A percentile compares a stretch with the other conserved stretches of the same genome.
phyloP scores from a whole-genome alignment of 768 basidiomycete genomes.

The Phaeotremella skinneri region DNA sequence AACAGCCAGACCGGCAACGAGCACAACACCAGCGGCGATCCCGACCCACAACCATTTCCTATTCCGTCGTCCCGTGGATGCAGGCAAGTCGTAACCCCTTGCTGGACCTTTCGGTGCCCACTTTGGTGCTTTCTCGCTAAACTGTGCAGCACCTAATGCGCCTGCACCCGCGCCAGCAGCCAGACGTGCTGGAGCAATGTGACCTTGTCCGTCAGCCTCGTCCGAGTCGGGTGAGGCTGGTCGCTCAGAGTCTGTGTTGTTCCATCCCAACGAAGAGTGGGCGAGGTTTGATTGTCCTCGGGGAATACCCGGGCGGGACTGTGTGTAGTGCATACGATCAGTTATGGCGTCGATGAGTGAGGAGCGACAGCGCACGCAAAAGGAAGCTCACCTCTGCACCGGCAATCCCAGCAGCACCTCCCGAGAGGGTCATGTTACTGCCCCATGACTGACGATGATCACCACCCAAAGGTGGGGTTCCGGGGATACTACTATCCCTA shows the following conservation, averaged over 20 bases:
- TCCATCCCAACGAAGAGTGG: conserved; percentile 28
- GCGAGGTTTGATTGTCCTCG: conserved; percentile 28
- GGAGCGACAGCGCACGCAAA: neutral
- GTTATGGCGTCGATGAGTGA: neutral
- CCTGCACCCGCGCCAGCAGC: conserved; percentile 16
- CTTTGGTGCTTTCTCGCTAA: conserved; percentile 35
- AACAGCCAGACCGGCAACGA: conserved; percentile 37
- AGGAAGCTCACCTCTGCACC: conserved; percentile 28
- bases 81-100: neutral
- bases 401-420: conserved; percentile 28
- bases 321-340: neutral
- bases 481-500: conserved; percentile 35
- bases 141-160: conserved; percentile 6
- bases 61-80: conserved; percentile 1
- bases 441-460: conserved; percentile 36
- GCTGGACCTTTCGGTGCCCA: conserved; percentile 20
- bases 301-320: conserved; percentile 2
- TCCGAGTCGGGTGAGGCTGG: conserved; percentile 17
- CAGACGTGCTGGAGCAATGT: conserved; percentile 31
- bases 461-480: conserved; percentile 28
- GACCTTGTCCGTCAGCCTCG: conserved; percentile 40
- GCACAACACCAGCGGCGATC: conserved; percentile 24
- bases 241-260: conserved; percentile 23
- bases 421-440: conserved; percentile 32
- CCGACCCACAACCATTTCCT: conserved; percentile 39